Conservation (phyloP, 1,284 basidiomycete species). For the Bondarzewia mesenterica region DNA sequence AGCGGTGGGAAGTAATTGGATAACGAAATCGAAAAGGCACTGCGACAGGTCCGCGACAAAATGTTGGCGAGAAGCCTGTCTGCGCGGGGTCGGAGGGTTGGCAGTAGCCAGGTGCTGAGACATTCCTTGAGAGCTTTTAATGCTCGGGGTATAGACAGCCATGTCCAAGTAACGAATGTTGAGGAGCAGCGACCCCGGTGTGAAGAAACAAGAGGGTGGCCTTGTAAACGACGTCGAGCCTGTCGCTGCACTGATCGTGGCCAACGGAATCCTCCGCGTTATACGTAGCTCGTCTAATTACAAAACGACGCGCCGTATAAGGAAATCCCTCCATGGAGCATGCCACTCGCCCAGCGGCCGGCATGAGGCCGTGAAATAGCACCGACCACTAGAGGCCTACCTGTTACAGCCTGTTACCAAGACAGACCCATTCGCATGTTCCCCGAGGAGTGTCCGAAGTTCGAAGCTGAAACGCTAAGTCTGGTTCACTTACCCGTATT, state of each 20-base stretch:
- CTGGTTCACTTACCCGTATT: no score
- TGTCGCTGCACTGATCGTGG: neutral
- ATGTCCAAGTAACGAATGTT: conserved; percentile 1
- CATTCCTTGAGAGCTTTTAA: conserved; percentile 5
- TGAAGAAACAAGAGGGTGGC: neutral
- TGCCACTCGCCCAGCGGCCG: neutral
- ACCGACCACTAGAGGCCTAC: no score
- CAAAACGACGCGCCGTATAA: neutral
- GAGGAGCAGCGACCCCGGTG: neutral
- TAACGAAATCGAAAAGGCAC: conserved; percentile 76
- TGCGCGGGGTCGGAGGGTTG: conserved; percentile 2
- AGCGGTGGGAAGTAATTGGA: conserved; percentile 80
- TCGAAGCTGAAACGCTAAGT: no score
- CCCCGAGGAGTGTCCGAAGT: no score
- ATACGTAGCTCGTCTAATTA: neutral
- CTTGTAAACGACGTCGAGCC: neutral
- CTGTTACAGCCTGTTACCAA: no score
- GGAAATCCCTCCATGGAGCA: neutral
- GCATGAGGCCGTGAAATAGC: neutral
- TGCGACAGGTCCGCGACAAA: conserved; percentile 63
- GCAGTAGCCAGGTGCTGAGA: conserved; percentile 6
- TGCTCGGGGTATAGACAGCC: conserved; percentile 9
- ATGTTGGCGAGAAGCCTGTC: conserved; percentile 29
- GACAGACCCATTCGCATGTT: no score
- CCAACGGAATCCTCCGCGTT: neutral